Evolutionary conservation across 1,284 basidiomycete genomes (phyloP), one percentile per base, ranked within the genome.

Genomic region (Cryptococcus sp.): DNA sequence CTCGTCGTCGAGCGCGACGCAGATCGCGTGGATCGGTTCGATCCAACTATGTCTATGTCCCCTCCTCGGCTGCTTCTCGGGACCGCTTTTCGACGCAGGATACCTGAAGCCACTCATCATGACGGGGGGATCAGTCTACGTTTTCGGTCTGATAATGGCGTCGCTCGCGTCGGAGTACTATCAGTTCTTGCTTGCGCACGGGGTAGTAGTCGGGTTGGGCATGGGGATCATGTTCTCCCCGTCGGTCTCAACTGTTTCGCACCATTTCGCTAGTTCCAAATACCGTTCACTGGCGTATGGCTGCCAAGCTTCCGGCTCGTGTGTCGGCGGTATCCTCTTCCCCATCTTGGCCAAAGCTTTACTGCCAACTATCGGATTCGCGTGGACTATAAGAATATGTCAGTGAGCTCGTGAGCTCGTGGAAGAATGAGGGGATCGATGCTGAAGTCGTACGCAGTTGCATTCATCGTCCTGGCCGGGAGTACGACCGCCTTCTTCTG

Each of bases 21-120:
- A 63, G 11, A 71, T 75, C 46, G 83, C 87, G 17, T 89, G 88
- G 88, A 88, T 89, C 57, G 88, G 88, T 3, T 88, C 87, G 0
- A 78, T 88, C 55, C 86, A 89, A 73, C 82, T 62, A 81, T 83
- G 78, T 58, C 82, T 67, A 76, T 83, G 63, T 72, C 81, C 68
- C 65, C 81, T 67, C 47, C 65, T 73, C 2, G 77, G 64, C 3
- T 78, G 85, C 19, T 54, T 85, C 39, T 76, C 79, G n/a, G 86
- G 86, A 0, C 82, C 85, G 3, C 71, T 86, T 8, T 85, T 87
- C 69, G 86, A 88, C 67, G 63, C 83, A 2, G 86, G 86, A 19
- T 82, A 85, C 67, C 83, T 84, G 64, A 78, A 78, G 38, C 68
- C 79, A 3, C 79, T 84, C 8, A 77, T 83, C 47, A 62, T 81